Percentiles rank a stretch among this genome's conserved stretches.
Evolutionary conservation across 2,329 filamentous ascomycete species (phyloP).

Genomic region (Aspergillus luchuensis): DNA sequence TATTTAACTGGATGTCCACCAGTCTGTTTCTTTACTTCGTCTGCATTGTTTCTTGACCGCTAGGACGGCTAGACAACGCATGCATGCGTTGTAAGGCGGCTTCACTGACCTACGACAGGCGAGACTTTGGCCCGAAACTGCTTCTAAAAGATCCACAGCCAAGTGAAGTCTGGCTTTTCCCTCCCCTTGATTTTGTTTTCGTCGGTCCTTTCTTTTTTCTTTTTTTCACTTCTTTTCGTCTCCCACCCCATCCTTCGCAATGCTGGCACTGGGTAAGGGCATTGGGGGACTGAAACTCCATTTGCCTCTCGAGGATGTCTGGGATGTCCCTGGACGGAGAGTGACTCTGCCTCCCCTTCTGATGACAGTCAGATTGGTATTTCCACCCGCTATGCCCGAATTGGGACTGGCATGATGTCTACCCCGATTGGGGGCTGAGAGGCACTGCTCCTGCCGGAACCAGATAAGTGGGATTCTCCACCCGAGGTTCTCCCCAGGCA

Average conservation of each 20-base stretch:
- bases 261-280: background rate
- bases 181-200: background rate
- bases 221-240: background rate
- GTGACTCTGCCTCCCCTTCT: conserved; percentile 3
- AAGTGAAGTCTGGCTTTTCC: conserved; percentile 3
- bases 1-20: too few relatives aligned
- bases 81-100: conserved; percentile 6
- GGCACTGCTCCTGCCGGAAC: conserved; percentile 11
- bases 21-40: background rate
- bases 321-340: background rate
- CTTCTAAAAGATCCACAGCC: conserved; percentile 9
- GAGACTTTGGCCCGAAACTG: conserved; percentile 5
- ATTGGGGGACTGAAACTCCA: background rate
- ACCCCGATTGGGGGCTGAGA: conserved; percentile 11
- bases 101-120: conserved; percentile 5
- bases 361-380: background rate
- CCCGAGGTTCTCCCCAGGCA: conserved; percentile 11
- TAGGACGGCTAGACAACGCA: conserved; percentile 5
- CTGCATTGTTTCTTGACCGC: background rate
- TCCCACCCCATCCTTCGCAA: background rate
- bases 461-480: conserved; percentile 10
- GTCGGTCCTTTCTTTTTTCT: conserved; percentile 4
- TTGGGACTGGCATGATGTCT: conserved; percentile 7
- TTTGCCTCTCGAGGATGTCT: background rate
- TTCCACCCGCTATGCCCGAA: conserved; percentile 13